phyloP scores from a whole-genome alignment of 495 filamentous ascomycete species.

The Tuber calosporum region DNA sequence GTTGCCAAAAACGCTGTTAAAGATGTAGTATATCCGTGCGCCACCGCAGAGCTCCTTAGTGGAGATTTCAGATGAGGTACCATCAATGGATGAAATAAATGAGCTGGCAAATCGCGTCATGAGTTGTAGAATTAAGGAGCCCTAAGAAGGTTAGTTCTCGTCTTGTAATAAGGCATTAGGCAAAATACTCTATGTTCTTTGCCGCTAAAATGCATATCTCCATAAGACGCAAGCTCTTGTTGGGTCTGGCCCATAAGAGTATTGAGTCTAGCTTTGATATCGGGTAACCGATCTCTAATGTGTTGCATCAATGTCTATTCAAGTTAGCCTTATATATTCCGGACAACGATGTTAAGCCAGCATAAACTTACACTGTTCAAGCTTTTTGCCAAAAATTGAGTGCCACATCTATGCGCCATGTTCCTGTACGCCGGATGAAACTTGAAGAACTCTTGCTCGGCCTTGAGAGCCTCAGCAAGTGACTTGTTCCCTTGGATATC shows the following conservation, averaged over 20 bases:
- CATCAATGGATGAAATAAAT: conserved; percentile 98
- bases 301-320: conserved; percentile 76
- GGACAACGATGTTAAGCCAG: background rate
- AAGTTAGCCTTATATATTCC: conserved; percentile 13
- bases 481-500: conserved; percentile 95
- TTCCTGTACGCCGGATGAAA: conserved; percentile 96
- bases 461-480: conserved; percentile 77
- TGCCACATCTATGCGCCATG: conserved; percentile 88
- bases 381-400: conserved; percentile 89
- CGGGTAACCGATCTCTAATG: conserved; percentile 88
- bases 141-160: conserved; percentile 43
- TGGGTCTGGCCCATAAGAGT: conserved; percentile 99
- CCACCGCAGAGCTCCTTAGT: conserved; percentile 97
- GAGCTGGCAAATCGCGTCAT: conserved; percentile 98
- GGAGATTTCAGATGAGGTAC: conserved; percentile 95
- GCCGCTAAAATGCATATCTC: conserved; percentile 94
- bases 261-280: conserved; percentile 96
- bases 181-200: conserved; percentile 71
- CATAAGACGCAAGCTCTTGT: conserved; percentile 96
- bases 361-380: conserved; percentile 57
- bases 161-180: background rate
- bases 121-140: conserved; percentile 86
- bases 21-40: conserved; percentile 97
- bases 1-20: conserved; percentile 98
- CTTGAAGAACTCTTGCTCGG: conserved; percentile 91